These are phyloP conservation scores for Barnettozyma sucrosica DNA, from an alignment of 805 yeast genomes.

Conservation along the genomic window DNA sequence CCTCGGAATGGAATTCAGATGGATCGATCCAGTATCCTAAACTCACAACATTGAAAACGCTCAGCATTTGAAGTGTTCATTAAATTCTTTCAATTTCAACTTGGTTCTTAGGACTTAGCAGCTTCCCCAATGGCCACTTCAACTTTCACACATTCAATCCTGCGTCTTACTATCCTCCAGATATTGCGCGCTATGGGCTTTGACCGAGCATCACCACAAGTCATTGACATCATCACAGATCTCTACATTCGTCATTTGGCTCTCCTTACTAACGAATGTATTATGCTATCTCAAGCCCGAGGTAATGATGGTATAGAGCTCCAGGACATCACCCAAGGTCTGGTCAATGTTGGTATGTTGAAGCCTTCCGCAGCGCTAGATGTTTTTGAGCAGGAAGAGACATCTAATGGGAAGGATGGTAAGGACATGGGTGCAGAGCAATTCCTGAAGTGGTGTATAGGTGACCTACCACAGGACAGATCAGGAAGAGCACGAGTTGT, in stretches of 20 bases:
- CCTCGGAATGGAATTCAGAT: not conserved
- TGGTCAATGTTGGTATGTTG: constrained; percentile 56
- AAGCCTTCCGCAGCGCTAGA: constrained; percentile 53
- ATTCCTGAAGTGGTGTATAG: constrained; percentile 53
- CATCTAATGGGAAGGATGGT: constrained; percentile 23
- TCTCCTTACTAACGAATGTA: constrained; percentile 46
- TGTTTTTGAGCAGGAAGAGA: constrained; percentile 42
- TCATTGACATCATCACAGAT: constrained; percentile 75
- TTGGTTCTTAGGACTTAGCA: not conserved
- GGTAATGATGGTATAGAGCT: constrained; percentile 43
- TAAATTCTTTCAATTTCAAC: no score
- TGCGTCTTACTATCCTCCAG: constrained; percentile 22
- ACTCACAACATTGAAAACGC: not conserved
- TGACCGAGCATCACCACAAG: constrained; percentile 66
- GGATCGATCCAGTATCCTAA: not conserved
- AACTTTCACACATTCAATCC: not conserved
- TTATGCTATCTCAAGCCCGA: constrained; percentile 36
- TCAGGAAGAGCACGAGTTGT: constrained; percentile 38
- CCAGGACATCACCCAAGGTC: constrained; percentile 68
- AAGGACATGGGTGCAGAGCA: constrained; percentile 36
- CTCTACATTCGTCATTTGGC: constrained; percentile 59
- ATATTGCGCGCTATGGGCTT: constrained; percentile 77
- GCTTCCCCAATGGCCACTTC: not conserved
- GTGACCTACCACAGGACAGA: constrained; percentile 25
- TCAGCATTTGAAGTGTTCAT: not conserved